Conservation (phyloP, 2,329 filamentous ascomycete genomes). For the Monilinia polystroma region DNA sequence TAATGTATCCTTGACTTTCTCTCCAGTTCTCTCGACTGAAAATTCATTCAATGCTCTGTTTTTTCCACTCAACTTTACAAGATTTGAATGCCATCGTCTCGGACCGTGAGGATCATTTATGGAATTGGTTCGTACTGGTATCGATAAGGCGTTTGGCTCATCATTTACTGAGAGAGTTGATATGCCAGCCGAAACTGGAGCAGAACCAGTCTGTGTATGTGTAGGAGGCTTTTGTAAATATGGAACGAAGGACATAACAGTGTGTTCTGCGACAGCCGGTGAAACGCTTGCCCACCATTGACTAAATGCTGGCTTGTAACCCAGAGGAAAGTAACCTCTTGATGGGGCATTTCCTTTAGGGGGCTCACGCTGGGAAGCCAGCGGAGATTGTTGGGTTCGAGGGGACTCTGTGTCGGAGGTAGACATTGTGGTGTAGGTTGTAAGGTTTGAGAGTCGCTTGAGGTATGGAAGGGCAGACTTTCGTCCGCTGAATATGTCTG, state of each 20-base stretch:
- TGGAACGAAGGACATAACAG: slow-evolving; percentile 82
- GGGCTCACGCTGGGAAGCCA: slow-evolving; percentile 49
- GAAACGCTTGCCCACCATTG: slow-evolving; percentile 95
- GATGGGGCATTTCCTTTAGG: slow-evolving; percentile 38
- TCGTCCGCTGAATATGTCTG: slow-evolving; percentile 36
- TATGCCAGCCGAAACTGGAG: slow-evolving; percentile 46
- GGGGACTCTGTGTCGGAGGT: slow-evolving; percentile 40
- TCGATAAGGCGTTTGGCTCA: slow-evolving; percentile 44
- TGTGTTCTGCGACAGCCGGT: slow-evolving; percentile 80
- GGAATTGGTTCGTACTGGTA: slow-evolving; percentile 45
- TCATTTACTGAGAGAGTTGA: slow-evolving; percentile 42
- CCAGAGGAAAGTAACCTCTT: slow-evolving; percentile 70
- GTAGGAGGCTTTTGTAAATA: slow-evolving; percentile 70
- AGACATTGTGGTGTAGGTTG: slow-evolving; percentile 40
- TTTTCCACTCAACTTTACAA: slow-evolving; percentile 82
- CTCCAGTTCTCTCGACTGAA: slow-evolving; percentile 78
- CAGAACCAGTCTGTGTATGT: slow-evolving; percentile 54
- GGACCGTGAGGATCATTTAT: slow-evolving; percentile 78
- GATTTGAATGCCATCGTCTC: slow-evolving; percentile 78
- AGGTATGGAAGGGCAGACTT: slow-evolving; percentile 32
- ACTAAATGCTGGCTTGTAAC: slow-evolving; percentile 85
- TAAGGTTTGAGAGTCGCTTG: slow-evolving; percentile 36
- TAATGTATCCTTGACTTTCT: slow-evolving; percentile 77
- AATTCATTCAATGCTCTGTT: slow-evolving; percentile 90
- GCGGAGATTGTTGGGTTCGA: slow-evolving; percentile 46